Conservation (phyloP, 768 basidiomycete species). For the Amanita jacksonii region DNA sequence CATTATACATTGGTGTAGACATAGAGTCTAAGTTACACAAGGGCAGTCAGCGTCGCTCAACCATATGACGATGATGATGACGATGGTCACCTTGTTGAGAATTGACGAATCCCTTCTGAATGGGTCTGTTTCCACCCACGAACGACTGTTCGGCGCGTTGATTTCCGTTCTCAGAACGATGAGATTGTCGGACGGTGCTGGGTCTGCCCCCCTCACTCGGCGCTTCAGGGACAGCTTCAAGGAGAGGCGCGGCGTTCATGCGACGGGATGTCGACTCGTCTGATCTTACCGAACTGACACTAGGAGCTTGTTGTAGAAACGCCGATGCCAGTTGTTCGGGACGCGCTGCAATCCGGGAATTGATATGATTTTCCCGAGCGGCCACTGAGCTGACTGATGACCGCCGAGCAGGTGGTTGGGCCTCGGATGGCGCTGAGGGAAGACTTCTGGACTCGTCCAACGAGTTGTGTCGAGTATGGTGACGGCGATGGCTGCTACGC, state of each 20-base stretch:
- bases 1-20: too few relatives aligned
- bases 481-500: neutral
- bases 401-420: neutral
- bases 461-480: neutral
- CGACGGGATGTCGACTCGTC: neutral
- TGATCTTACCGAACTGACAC: neutral
- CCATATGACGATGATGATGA: too few relatives aligned
- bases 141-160: too few relatives aligned
- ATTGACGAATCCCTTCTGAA: too few relatives aligned
- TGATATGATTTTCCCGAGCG: neutral
- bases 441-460: constrained; percentile 1
- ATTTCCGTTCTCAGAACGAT: too few relatives aligned
- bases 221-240: neutral
- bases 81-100: too few relatives aligned
- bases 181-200: too few relatives aligned
- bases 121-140: too few relatives aligned
- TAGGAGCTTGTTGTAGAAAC: neutral
- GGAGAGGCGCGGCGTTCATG: neutral
- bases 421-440: neutral
- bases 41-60: too few relatives aligned
- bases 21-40: too few relatives aligned
- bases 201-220: too few relatives aligned
- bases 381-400: neutral
- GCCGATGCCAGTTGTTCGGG: neutral
- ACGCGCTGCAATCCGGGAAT: neutral